Evolutionary conservation across 768 basidiomycete genomes (phyloP), one percentile per base, ranked within the genome.

Genomic region (Sutorius australiensis): DNA sequence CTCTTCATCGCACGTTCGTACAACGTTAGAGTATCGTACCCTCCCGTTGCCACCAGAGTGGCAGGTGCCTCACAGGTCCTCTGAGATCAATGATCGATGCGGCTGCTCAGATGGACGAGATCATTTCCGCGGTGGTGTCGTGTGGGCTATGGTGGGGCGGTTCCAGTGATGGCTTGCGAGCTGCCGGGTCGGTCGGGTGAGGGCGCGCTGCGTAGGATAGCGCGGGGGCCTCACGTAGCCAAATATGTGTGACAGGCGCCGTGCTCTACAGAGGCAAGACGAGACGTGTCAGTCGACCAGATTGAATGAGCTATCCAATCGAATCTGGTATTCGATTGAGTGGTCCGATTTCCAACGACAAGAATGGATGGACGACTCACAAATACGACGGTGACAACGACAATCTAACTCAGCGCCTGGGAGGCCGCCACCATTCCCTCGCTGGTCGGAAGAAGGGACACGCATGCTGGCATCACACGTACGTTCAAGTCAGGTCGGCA

Each of bases 1-100:
- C 54, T 57, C 36, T 53, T 39, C 48, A 60, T 67, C 63, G 56
- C 66, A 62, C 60, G 63, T 67, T 66, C 56, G 58, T 32, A 24
- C 58, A 53, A 53, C 56, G 55, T 37, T 54, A 62, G 53, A 33
- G 51, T 46, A 40, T 48, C 24, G 49, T 47, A 45, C 27, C 36
- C 49, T 38, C 34, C 37, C 40, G 50, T 37, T 55, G n/a, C 47
- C 48, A 53, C 45, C 44, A 60, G 30, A 51, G 51, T 57, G 66
- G 56, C 42, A 34, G 51, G 51, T 33, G 30, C 36, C 28, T 51
- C 48, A 33, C 19, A 46, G 34, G 19, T 31, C 34, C 53, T 21
- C 46, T 43, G 46, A 50, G 61, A 67, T 67, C 57, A 55, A 42
- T 47, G 54, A 53, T 57, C 49, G 63, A 60, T 65, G 57, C 16